These are phyloP conservation scores for Botrytis fabae DNA, from an alignment of 2,329 filamentous ascomycete species.

Conservation along the genomic window DNA sequence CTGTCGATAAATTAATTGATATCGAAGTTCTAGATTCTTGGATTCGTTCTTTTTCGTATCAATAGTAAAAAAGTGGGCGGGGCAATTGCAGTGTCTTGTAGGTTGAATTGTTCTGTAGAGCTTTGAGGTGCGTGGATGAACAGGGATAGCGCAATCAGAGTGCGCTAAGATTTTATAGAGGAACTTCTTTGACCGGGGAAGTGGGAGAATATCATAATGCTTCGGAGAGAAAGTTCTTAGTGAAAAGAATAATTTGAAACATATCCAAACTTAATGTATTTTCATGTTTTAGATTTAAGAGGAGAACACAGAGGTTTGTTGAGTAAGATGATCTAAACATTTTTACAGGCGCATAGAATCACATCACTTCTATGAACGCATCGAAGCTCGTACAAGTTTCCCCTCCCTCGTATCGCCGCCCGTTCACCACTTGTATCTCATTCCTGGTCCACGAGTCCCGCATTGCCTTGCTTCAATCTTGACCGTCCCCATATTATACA, in stretches of 20 bases:
- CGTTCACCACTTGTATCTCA: slow-evolving; percentile 21
- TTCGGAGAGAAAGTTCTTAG: not conserved
- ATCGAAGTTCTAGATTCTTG: slow-evolving; percentile 1
- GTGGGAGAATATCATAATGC: slow-evolving; percentile 13
- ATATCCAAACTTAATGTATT: slow-evolving; percentile 3
- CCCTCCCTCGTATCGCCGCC: slow-evolving; percentile 25
- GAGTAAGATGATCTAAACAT: slow-evolving; percentile 42
- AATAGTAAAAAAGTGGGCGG: slow-evolving; percentile 22
- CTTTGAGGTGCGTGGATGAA: slow-evolving; percentile 18
- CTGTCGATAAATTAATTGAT: slow-evolving; percentile 6
- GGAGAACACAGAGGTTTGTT: slow-evolving; percentile 19
- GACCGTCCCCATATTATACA: slow-evolving; percentile 36
- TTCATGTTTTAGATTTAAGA: slow-evolving; percentile 18
- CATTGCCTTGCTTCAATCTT: slow-evolving; percentile 20
- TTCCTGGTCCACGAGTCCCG: slow-evolving; percentile 29
- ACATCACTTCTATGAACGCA: slow-evolving; percentile 36
- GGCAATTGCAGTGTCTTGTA: slow-evolving; percentile 22
- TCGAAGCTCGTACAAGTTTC: slow-evolving; percentile 37
- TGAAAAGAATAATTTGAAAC: not conserved
- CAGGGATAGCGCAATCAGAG: slow-evolving; percentile 21
- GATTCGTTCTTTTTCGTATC: slow-evolving; percentile 10
- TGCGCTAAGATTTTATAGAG: slow-evolving; percentile 23
- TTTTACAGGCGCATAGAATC: slow-evolving; percentile 41
- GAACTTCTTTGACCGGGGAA: slow-evolving; percentile 23
- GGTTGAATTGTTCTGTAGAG: slow-evolving; percentile 23